phyloP scores from a whole-genome alignment of 2,329 filamentous ascomycete genomes.

The Fusarium xyrophilum region DNA sequence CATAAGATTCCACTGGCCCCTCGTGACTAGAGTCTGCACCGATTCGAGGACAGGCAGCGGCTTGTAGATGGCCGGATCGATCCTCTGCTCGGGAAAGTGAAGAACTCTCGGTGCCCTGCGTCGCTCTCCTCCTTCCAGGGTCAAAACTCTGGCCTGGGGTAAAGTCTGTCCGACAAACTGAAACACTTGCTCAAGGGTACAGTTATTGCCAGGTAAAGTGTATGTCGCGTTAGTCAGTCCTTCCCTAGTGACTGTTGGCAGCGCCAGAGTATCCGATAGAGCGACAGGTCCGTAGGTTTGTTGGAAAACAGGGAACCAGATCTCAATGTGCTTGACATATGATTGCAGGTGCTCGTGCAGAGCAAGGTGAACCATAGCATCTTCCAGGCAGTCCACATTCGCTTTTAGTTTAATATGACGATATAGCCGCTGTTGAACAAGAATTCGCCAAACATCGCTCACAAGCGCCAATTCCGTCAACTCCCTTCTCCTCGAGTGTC shows the following conservation, averaged over 20 bases:
- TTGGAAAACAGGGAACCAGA: conserved; percentile 80
- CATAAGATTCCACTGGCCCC: conserved; percentile 80
- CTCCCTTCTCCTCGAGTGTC: conserved; percentile 71
- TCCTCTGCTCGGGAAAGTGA: conserved; percentile 43
- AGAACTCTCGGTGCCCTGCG: conserved; percentile 74
- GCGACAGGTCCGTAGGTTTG: conserved; percentile 57
- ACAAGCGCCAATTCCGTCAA: conserved; percentile 71
- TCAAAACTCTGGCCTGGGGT: conserved; percentile 69
- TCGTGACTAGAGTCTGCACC: conserved; percentile 72
- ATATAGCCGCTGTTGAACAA: conserved; percentile 77
- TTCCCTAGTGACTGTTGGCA: conserved; percentile 62
- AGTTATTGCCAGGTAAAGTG: conserved; percentile 68
- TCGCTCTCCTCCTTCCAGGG: conserved; percentile 77
- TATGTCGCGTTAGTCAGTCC: conserved; percentile 65
- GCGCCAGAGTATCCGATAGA: conserved; percentile 52
- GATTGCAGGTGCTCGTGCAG: conserved; percentile 63
- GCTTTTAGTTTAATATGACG: conserved; percentile 79
- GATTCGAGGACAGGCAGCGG: conserved; percentile 58
- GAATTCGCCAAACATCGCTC: conserved; percentile 66
- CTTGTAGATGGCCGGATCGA: conserved; percentile 39
- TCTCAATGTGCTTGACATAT: conserved; percentile 75
- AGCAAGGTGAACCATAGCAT: conserved; percentile 67
- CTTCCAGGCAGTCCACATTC: conserved; percentile 66
- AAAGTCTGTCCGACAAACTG: conserved; percentile 66
- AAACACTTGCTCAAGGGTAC: conserved; percentile 74